phyloP scores from a whole-genome alignment of 2,329 filamentous ascomycete genomes.

The Eutypa lata region DNA sequence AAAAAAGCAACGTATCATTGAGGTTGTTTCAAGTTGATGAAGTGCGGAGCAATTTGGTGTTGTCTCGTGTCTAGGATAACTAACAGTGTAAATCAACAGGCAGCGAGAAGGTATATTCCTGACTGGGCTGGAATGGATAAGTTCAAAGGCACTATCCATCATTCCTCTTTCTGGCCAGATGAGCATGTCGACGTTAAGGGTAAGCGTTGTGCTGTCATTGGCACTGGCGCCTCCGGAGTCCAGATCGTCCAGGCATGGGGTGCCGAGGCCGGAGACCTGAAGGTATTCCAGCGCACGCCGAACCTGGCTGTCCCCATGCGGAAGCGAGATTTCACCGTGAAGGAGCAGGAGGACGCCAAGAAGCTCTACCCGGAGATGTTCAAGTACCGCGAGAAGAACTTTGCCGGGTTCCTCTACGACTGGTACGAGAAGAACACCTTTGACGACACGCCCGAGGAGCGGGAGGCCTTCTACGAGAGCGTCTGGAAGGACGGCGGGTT shows the following conservation, averaged over 20 bases:
- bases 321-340: constrained; percentile 41
- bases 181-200: constrained; percentile 51
- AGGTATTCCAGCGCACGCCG: constrained; percentile 65
- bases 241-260: constrained; percentile 62
- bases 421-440: constrained; percentile 52
- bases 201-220: constrained; percentile 61
- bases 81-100: constrained; percentile 23
- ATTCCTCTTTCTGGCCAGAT: constrained; percentile 60
- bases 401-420: constrained; percentile 59
- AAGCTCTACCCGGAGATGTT: constrained; percentile 49
- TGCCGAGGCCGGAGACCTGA: constrained; percentile 47
- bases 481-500: constrained; percentile 53
- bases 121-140: constrained; percentile 57
- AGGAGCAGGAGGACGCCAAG: constrained; percentile 48
- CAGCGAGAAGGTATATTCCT: constrained; percentile 59
- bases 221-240: constrained; percentile 62
- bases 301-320: constrained; percentile 64
- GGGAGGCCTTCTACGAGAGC: constrained; percentile 45
- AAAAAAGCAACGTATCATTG: no score
- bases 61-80: not conserved
- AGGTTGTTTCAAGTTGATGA: no score
- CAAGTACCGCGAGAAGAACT: constrained; percentile 47
- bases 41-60: no score
- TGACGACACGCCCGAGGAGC: constrained; percentile 48
- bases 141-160: constrained; percentile 58